These are phyloP conservation scores for Melampsora occidentalis DNA, from an alignment of 1,284 basidiomycete genomes.

Conservation along the genomic window DNA sequence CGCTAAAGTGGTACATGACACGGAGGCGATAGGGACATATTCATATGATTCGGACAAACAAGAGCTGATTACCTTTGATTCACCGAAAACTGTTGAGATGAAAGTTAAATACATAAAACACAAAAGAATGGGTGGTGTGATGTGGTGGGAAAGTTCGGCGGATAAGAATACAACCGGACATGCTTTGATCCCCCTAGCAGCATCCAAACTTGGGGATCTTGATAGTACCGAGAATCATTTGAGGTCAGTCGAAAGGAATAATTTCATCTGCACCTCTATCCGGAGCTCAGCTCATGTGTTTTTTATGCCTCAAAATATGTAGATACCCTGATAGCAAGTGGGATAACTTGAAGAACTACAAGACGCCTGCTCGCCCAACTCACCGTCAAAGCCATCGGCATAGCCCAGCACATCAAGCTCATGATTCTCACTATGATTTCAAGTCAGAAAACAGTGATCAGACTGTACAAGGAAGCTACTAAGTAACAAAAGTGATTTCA, in stretches of 20 bases:
- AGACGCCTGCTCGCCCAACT: background rate
- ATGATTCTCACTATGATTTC: background rate
- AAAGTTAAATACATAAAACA: conserved; percentile 34
- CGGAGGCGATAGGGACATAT: conserved; percentile 30
- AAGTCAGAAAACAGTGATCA: background rate
- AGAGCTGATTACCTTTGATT: conserved; percentile 40
- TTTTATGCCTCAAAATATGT: background rate
- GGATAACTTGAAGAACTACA: conserved; percentile 34
- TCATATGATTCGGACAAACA: conserved; percentile 30
- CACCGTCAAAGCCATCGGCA: background rate
- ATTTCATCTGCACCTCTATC: background rate
- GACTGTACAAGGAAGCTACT: conserved; percentile 39
- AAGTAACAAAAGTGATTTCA: background rate
- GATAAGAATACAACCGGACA: conserved; percentile 24
- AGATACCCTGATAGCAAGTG: conserved; percentile 42
- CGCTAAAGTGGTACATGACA: conserved; percentile 28
- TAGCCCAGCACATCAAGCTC: background rate
- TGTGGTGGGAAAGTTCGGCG: conserved; percentile 44
- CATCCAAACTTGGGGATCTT: conserved; percentile 34
- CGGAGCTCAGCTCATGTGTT: background rate
- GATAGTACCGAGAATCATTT: conserved; percentile 36
- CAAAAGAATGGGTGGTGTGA: conserved; percentile 35
- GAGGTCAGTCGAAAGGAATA: conserved; percentile 9
- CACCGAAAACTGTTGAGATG: conserved; percentile 19
- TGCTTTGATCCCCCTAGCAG: conserved; percentile 38